Evolutionary conservation across 495 filamentous ascomycete species (phyloP).

Genomic region (Podospora bellae-mahoneyi): DNA sequence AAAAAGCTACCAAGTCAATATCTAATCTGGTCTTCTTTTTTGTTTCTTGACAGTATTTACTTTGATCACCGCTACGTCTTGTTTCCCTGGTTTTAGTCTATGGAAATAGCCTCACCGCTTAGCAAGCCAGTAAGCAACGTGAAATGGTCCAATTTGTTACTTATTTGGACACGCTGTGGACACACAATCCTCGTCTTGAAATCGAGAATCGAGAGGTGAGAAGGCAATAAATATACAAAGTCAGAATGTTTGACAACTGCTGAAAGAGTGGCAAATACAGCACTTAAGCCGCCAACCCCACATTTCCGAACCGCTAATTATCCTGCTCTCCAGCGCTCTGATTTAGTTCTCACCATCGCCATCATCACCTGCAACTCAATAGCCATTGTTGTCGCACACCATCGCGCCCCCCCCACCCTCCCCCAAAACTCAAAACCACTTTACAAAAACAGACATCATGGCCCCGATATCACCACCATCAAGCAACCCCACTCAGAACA

Average conservation of each 20-base stretch:
- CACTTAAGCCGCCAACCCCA: background rate
- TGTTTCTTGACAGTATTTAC: background rate
- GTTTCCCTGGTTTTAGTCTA: background rate
- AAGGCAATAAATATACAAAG: background rate
- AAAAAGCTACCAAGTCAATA: background rate
- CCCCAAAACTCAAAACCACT: too few relatives aligned
- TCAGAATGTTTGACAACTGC: background rate
- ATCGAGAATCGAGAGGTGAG: too few relatives aligned
- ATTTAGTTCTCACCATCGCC: background rate
- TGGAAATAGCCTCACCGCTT: background rate
- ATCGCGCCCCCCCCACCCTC: too few relatives aligned
- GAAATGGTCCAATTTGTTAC: too few relatives aligned
- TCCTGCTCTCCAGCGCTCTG: background rate
- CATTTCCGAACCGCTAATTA: background rate
- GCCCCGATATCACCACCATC: background rate
- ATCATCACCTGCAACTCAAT: background rate
- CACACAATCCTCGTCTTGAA: too few relatives aligned
- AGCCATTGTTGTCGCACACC: background rate
- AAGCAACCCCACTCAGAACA: background rate
- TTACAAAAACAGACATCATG: background rate
- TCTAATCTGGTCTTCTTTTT: background rate
- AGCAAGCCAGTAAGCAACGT: too few relatives aligned
- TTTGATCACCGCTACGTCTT: background rate
- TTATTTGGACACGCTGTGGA: too few relatives aligned
- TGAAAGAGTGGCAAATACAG: background rate